A percentile compares a stretch with the other conserved stretches of the same genome.
These are phyloP conservation scores for Hymenoscyphus salicellus DNA, from an alignment of 2,329 filamentous ascomycete species.

Conservation along the genomic window DNA sequence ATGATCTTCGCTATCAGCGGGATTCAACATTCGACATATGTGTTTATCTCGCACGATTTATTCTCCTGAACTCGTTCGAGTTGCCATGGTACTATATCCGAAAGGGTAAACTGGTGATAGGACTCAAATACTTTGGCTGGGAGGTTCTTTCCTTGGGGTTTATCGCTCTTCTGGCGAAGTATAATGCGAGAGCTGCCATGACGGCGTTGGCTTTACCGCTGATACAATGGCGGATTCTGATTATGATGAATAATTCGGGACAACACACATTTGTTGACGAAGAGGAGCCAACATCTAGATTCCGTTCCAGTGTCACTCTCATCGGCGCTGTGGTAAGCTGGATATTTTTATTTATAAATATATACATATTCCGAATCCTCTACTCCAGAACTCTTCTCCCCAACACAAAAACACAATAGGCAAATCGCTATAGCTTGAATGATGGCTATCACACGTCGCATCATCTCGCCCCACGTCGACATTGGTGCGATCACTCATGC, in stretches of 20 bases:
- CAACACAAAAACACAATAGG: neutral
- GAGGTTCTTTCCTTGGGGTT: neutral
- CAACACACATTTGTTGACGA: constrained; percentile 1
- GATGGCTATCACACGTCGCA: neutral
- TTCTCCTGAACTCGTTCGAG: neutral
- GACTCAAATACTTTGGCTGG: neutral
- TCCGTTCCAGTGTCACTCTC: neutral
- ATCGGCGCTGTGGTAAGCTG: neutral
- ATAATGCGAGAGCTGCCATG: neutral
- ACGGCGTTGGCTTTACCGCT: neutral
- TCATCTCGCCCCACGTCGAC: neutral
- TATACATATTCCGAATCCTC: neutral
- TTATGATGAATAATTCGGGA: neutral
- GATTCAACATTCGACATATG: neutral
- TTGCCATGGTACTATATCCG: neutral
- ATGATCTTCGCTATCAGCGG: constrained; percentile 2
- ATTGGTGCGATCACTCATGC: neutral
- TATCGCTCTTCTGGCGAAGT: neutral
- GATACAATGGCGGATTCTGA: neutral
- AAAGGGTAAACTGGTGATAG: neutral
- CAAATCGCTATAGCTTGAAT: neutral
- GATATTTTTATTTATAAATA: neutral
- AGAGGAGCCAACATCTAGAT: neutral
- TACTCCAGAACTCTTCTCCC: too few relatives aligned
- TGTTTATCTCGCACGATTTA: neutral